Evolutionary conservation across 2,329 filamentous ascomycete genomes (phyloP).

Genomic region (Celoporthe dispersa): DNA sequence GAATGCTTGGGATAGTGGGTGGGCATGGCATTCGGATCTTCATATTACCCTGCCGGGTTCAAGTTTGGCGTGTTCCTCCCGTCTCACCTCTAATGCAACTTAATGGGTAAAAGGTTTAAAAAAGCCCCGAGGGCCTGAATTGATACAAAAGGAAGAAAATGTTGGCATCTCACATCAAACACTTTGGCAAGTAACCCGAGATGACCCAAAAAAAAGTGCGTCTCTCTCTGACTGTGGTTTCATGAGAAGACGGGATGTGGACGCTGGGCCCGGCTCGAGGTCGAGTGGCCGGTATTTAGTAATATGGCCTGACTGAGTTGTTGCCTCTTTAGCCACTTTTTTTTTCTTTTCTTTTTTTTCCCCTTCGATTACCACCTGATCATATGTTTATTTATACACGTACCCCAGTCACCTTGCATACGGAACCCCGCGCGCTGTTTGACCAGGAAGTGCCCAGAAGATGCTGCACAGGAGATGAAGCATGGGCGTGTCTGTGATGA

Average conservation of each 20-base stretch:
- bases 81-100: background rate
- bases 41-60: background rate
- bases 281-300: background rate
- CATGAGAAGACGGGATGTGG: background rate
- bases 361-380: background rate
- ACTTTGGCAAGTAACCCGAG: background rate
- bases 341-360: background rate
- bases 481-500: background rate
- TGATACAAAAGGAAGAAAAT: no score
- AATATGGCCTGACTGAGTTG: background rate
- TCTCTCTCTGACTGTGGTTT: background rate
- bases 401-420: background rate
- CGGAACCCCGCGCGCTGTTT: background rate
- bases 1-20: background rate
- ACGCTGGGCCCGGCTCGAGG: background rate
- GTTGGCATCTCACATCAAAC: background rate
- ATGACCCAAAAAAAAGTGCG: background rate
- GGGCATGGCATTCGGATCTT: background rate
- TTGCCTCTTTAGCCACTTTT: background rate
- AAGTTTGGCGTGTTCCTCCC: conserved; percentile 6
- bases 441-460: background rate
- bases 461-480: background rate
- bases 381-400: background rate
- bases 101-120: background rate
- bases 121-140: background rate